Base-by-base conservation (phyloP, 2,329 filamentous ascomycete species). In the Annulohypoxylon truncatum region DNA sequence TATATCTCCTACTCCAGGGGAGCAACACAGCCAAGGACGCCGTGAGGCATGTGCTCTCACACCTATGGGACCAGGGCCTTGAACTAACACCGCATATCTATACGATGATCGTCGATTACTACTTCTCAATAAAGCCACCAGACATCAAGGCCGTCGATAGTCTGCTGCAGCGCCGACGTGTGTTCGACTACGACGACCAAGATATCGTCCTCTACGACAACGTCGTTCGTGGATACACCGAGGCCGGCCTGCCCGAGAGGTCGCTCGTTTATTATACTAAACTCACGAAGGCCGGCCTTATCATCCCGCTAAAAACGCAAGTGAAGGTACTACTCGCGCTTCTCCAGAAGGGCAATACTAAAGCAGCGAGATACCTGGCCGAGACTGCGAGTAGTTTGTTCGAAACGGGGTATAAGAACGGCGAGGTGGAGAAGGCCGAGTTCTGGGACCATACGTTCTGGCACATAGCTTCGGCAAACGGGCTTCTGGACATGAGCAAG, bases 21-120 rank as follows among this genome's bases (percentile, higher is more conserved):
- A 77, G 77, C 63, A 77, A 79, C 64, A 77, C 76, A 38, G 79
- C 81, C 22, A 80, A 80, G 42, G 76, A 78, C 1, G 86, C 88
- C 59, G 84, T 92, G 12, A 83, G 85, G 46, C 83, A 83, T 1
- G 83, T 95, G 6, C 82, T 93, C 44, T 78, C 81, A 1, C 86
- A 90, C 76, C 91, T 96, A 84, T 79, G 80, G 53, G 71, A 73
- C 4, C 79, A 82, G 22, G 84, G 84, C 18, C 73, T 90, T 44
- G 75, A 83, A 50, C 83, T 88, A 1, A 86, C 86, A 3, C 78
- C 87, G 1, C 85, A 93, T 71, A 91, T 93, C 73, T 92, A 92
- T 80, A 94, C 92, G 22, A 91, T 90, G 73, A 84, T 96, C 18
- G 81, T 92, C 47, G 86, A 90, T 47, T 83, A 91, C 74, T 90